Base-by-base conservation (phyloP, 2,329 filamentous ascomycete genomes). In the Clarireedia sp. region DNA sequence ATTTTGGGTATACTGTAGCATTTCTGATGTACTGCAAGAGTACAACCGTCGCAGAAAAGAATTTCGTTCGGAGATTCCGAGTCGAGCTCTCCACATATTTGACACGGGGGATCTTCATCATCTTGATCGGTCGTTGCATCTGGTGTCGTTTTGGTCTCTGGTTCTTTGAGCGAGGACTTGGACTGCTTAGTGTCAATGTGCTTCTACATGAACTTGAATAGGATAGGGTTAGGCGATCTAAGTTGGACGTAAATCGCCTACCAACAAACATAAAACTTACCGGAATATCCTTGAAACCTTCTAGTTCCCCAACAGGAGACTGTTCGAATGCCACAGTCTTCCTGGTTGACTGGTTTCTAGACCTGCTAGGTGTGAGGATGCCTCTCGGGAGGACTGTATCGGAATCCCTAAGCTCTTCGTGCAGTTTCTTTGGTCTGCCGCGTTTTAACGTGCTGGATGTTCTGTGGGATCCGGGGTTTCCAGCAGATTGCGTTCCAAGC, bases 321-420 rank as follows among this genome's bases (percentile, higher is more conserved):
- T 60, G 61, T 16, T 75, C 72, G 62, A 84, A 85, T 0, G 73
- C 76, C 14, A 84, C 81, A 59, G 69, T 83, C 67, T 84, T 85
- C 14, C 69, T 73, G 50, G 70, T 12, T 24, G 52, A 50, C 16
- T 60, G 63, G 73, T 68, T 40, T 66, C 67, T 47, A 19, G 73
- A 75, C 66, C 77, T 80, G 17, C 71, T 72, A 3, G 82, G 80
- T 2, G 78, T 78, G 43, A 83, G 65, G 54, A 84, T 85, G 7
- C 80, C 74, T 64, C 78, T 82, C 9, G 78, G 72, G 19, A 38
- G 24, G 16, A 43, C 24, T 21, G 47, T 50, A 2, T 24, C 3
- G 2, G 56, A 41, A 5, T 50, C 45, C 16, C 46, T 1, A 9
- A 44, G 41, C 21, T 38, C 51, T 8, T 36, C 45, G 33, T 33